Conservation (phyloP, 371 early-diverging fungal species). For the Saksenaea oblongispora region DNA sequence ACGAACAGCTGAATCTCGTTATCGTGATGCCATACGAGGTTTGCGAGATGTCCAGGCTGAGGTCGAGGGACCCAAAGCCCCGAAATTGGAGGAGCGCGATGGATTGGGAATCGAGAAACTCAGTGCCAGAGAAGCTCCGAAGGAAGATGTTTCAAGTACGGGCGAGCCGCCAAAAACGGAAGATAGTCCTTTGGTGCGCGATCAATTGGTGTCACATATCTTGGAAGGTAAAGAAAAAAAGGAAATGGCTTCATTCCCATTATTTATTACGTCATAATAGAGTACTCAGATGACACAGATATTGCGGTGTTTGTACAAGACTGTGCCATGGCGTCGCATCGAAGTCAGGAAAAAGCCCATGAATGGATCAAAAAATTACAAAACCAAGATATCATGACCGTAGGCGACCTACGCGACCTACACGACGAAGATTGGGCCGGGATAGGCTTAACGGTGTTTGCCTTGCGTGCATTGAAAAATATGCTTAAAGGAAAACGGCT, state of each 20-base stretch:
- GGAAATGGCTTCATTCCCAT: neutral
- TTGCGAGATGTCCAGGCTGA: conserved; percentile 23
- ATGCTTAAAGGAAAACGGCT: conserved; percentile 61
- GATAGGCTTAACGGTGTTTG: conserved; percentile 86
- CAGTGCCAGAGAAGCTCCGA: neutral
- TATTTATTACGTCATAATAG: conserved; percentile 21
- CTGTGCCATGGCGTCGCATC: conserved; percentile 66
- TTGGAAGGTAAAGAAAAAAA: conserved; percentile 31
- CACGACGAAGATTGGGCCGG: conserved; percentile 82
- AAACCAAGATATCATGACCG: conserved; percentile 81
- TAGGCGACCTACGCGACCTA: conserved; percentile 77
- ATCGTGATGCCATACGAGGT: conserved; percentile 38
- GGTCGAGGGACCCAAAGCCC: conserved; percentile 4
- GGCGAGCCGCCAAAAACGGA: conserved; percentile 1
- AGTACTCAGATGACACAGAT: conserved; percentile 62
- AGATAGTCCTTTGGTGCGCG: conserved; percentile 20
- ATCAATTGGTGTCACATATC: conserved; percentile 45
- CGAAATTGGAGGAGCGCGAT: neutral
- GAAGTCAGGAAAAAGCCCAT: conserved; percentile 69
- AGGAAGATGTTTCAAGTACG: neutral
- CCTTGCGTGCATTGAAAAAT: conserved; percentile 82
- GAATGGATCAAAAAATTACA: conserved; percentile 76
- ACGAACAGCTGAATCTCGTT: conserved; percentile 34
- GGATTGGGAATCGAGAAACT: conserved; percentile 4
- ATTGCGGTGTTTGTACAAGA: conserved; percentile 77